Percentiles rank a stretch among this genome's conserved stretches.
Conservation (phyloP, 352 stramenopile genomes). For the Lagenidium giganteum region DNA sequence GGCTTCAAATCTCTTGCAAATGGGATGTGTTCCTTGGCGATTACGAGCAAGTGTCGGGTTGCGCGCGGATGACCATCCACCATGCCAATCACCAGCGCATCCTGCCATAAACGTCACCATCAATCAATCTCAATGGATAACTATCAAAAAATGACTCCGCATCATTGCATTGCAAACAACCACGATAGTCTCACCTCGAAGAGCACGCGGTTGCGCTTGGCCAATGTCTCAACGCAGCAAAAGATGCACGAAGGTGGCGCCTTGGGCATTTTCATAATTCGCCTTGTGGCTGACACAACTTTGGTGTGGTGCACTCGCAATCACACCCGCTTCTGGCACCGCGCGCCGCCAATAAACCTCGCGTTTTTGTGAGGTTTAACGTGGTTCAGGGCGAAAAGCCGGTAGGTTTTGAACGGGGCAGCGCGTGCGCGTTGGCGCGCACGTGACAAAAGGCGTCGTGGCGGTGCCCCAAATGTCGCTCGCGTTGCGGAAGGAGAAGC, state of each 20-base stretch:
- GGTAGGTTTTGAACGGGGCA: neutral
- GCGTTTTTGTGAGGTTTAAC: too few relatives aligned
- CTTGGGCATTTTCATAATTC: conserved; percentile 4
- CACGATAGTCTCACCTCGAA: conserved; percentile 32
- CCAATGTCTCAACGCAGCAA: conserved; percentile 45
- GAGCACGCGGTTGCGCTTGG: conserved; percentile 38
- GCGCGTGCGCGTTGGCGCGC: neutral
- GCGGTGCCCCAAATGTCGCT: conserved; percentile 10
- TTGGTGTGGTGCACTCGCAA: too few relatives aligned
- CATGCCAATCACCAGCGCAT: conserved; percentile 55
- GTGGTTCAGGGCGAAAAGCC: too few relatives aligned
- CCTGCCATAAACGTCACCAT: conserved; percentile 17
- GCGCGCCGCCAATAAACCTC: too few relatives aligned
- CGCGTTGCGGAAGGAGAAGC: conserved; percentile 50
- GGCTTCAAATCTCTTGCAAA: conserved; percentile 40
- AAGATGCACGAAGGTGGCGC: conserved; percentile 32
- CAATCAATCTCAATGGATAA: neutral
- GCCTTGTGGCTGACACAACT: too few relatives aligned
- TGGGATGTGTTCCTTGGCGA: conserved; percentile 54
- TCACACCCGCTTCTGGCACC: too few relatives aligned
- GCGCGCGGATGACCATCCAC: conserved; percentile 53
- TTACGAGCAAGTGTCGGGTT: conserved; percentile 50
- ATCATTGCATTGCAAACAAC: too few relatives aligned
- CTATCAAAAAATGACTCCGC: neutral
- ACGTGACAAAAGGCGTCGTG: conserved; percentile 46